Conservation (phyloP, 2,329 filamentous ascomycete genomes). For the Fusarium nurragi region DNA sequence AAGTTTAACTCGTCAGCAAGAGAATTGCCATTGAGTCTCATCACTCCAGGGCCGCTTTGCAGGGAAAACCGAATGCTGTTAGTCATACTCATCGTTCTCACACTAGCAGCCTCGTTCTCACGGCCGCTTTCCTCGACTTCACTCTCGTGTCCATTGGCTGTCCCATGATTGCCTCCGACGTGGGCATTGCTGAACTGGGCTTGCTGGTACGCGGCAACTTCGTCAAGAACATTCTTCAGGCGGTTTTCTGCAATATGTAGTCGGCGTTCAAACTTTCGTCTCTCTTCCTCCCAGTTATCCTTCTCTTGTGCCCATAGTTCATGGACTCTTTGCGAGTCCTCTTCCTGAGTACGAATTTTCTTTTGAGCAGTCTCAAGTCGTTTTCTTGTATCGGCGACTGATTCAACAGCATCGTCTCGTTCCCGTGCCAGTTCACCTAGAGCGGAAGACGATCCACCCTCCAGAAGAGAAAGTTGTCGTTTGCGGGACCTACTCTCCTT, state of each 20-base stretch:
- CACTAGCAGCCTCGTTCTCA: constrained; percentile 77
- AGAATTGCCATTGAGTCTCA: constrained; percentile 73
- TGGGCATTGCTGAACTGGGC: constrained; percentile 57
- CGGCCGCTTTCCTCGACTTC: constrained; percentile 69
- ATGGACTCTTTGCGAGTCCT: constrained; percentile 82
- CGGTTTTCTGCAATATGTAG: constrained; percentile 90
- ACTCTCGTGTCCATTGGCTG: constrained; percentile 57
- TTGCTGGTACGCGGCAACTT: constrained; percentile 77
- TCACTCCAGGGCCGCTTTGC: constrained; percentile 64
- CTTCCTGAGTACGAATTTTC: constrained; percentile 80
- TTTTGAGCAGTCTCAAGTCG: constrained; percentile 82
- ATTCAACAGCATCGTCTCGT: constrained; percentile 83
- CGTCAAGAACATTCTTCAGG: constrained; percentile 83
- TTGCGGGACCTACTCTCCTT: constrained; percentile 85
- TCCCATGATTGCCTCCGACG: constrained; percentile 33
- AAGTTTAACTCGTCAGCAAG: constrained; percentile 92
- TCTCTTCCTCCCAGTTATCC: constrained; percentile 84
- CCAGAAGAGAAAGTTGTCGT: constrained; percentile 84
- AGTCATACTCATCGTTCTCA: constrained; percentile 76
- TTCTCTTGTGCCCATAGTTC: constrained; percentile 86
- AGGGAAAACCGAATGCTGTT: constrained; percentile 79
- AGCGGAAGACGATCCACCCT: constrained; percentile 87
- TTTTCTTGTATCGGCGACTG: constrained; percentile 74
- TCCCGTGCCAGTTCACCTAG: constrained; percentile 85
- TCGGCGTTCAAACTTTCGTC: constrained; percentile 81